Evolutionary conservation across 345 rosid species (phyloP), one percentile per base, ranked within the genome.

Genomic region (Boechera stricta): DNA sequence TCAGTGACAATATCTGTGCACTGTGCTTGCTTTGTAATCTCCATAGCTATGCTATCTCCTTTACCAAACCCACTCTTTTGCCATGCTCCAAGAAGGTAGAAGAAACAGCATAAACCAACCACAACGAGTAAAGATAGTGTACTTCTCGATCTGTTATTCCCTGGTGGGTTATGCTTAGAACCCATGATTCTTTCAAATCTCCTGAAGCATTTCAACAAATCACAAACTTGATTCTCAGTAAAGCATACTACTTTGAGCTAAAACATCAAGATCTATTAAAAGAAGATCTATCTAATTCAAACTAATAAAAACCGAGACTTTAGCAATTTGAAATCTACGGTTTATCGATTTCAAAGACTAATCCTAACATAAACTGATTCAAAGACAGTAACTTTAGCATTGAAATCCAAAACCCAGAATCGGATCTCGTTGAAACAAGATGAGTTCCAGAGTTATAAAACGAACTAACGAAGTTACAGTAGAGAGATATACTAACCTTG

Each of bases 81-180:
- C 99, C 99, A 95, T 61, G 97, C 89, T 65, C 99, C 99, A 76
- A 95, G 80, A 63, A 95, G 69, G 83, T 92, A 95, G 76, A 89
- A 92, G 88, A 91, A 87, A 86, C 97, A 85, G 55, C 99, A 95
- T 74, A 95, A 73, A 74, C 87, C 90, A 45, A 95, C 77, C 75
- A 90, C 92, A 31, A 90, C 67, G 55, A 95, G 85, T 81, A 95
- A 74, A 10, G 91, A 88, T 36, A 95, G 72, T 1, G 97, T 87
- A 24, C 88, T 80, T 72, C 92, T 86, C 0, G 82, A 62, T 82
- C 86, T 86, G 79, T 47, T 81, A 76, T 32, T 81, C 61, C 86
- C 85, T 1, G 87, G 48, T 63, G 77, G 74, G 62, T 81, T 83
- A 72, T 82, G 72, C 85, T 92, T 92, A 58, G 87, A 81, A 41